Conservation (phyloP, 208 protist genomes). For the Acanthamoeba sp. region DNA sequence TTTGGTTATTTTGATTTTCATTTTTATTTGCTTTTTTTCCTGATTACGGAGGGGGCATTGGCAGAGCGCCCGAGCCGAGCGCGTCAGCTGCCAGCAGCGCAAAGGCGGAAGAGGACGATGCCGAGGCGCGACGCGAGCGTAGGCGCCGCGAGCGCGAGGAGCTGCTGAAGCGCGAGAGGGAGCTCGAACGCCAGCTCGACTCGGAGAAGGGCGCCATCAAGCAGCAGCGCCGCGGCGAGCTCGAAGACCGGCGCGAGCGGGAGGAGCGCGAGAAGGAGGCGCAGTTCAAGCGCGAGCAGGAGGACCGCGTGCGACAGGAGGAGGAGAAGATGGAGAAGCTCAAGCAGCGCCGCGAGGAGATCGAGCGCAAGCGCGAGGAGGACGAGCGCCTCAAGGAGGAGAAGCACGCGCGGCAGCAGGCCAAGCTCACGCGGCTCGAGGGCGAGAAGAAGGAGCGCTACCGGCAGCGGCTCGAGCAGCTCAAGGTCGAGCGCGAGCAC, state of each 20-base stretch:
- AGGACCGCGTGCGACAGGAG: constrained; percentile 35
- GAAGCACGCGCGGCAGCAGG: neutral
- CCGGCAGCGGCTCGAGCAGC: neutral
- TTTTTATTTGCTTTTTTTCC: neutral
- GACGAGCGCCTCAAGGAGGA: constrained; percentile 12
- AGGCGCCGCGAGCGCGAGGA: neutral
- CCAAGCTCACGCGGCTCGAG: neutral
- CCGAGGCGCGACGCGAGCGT: neutral
- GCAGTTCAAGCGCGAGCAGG: constrained; percentile 20
- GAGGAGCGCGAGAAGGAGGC: constrained; percentile 5
- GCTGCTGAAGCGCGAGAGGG: constrained; percentile 13
- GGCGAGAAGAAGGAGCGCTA: constrained; percentile 31
- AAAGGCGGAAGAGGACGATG: constrained; percentile 29
- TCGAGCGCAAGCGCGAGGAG: neutral
- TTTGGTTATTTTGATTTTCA: neutral
- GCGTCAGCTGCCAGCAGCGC: neutral
- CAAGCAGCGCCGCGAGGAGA: constrained; percentile 34
- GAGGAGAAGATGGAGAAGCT: constrained; percentile 24
- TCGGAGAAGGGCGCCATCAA: neutral
- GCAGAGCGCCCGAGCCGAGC: neutral
- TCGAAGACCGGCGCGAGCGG: neutral
- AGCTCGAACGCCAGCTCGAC: constrained; percentile 44
- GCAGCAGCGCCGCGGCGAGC: neutral
- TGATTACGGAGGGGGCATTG: neutral
- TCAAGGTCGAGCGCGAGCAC: constrained; percentile 13